A percentile compares a stretch with the other conserved stretches of the same genome.
Conservation (phyloP, 345 rosid genomes). For the Brassica juncea region DNA sequence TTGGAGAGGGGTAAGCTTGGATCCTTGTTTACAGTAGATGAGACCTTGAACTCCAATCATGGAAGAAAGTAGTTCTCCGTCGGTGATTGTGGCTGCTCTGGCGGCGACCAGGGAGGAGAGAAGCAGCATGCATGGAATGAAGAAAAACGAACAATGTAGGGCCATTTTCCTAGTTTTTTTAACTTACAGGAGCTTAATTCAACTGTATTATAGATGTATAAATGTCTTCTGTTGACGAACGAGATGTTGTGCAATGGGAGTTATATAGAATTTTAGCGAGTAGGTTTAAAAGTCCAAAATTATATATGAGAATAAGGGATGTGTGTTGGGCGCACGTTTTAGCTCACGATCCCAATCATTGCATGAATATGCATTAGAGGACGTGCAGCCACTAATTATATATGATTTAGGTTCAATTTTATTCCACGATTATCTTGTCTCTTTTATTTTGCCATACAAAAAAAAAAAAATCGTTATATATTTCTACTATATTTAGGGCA, state of each 20-base stretch:
- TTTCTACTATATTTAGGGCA: background rate
- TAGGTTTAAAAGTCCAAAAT: background rate
- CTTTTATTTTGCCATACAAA: background rate
- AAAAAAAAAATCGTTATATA: background rate
- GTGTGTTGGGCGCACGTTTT: conserved; percentile 45
- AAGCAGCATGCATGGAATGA: conserved; percentile 32
- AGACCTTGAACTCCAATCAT: conserved; percentile 60
- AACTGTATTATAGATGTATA: background rate
- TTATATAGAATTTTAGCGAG: conserved; percentile 21
- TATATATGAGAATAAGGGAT: conserved; percentile 14
- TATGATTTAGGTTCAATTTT: background rate
- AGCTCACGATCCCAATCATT: conserved; percentile 13
- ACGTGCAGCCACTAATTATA: conserved; percentile 26
- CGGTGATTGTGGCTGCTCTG: conserved; percentile 23
- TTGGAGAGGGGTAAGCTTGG: conserved; percentile 48
- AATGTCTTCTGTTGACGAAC: conserved; percentile 3
- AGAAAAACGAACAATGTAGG: background rate
- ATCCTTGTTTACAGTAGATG: conserved; percentile 54
- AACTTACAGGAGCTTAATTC: background rate
- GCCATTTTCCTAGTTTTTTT: background rate
- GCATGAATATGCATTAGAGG: conserved; percentile 24
- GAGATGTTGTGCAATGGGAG: background rate
- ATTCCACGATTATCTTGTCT: background rate
- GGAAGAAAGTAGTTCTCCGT: conserved; percentile 45
- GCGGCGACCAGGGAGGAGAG: conserved; percentile 26